Percentiles rank a stretch among this genome's conserved stretches.
Conservation (phyloP, 2,329 filamentous ascomycete species). For the Microcera coccophila region DNA sequence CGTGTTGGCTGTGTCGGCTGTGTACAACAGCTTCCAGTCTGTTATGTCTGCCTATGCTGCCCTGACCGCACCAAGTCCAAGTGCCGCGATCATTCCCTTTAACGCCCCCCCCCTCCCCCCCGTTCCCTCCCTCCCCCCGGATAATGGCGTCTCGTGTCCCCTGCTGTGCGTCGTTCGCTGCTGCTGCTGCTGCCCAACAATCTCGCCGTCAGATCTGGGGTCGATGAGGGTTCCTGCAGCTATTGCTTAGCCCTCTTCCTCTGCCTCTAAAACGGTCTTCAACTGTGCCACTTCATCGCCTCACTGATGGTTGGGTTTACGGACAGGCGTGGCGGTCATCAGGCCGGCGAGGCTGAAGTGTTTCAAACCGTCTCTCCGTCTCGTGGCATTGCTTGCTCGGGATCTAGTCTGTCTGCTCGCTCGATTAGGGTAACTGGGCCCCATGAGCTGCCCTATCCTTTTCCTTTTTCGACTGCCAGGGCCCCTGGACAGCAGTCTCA, state of each 20-base stretch:
- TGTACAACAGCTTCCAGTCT: too few species aligned
- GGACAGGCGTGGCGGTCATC: background rate
- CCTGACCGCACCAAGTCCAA: background rate
- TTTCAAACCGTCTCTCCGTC: background rate
- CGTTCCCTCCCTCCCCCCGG: conserved; percentile 2
- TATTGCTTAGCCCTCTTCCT: conserved; percentile 5
- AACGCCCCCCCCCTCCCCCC: conserved; percentile 1
- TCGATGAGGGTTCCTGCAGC: conserved; percentile 22
- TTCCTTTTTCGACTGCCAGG: background rate
- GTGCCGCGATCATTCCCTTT: conserved; percentile 6
- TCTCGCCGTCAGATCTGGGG: conserved; percentile 21
- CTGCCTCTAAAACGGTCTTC: background rate
- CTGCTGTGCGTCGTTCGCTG: conserved; percentile 3
- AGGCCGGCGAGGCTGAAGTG: background rate
- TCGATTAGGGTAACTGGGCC: background rate
- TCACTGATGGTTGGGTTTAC: conserved; percentile 1
- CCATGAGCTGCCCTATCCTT: background rate
- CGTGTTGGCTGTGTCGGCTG: too few species aligned
- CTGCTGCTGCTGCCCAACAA: conserved; percentile 5
- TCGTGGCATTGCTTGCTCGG: background rate
- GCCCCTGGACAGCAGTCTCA: too few species aligned
- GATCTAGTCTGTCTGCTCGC: background rate
- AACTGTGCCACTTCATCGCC: conserved; percentile 4
- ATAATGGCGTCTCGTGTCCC: conserved; percentile 2
- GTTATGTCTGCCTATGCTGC: background rate